These are phyloP conservation scores for Globisporangium solare DNA, from an alignment of 352 stramenopile genomes.

Conservation along the genomic window DNA sequence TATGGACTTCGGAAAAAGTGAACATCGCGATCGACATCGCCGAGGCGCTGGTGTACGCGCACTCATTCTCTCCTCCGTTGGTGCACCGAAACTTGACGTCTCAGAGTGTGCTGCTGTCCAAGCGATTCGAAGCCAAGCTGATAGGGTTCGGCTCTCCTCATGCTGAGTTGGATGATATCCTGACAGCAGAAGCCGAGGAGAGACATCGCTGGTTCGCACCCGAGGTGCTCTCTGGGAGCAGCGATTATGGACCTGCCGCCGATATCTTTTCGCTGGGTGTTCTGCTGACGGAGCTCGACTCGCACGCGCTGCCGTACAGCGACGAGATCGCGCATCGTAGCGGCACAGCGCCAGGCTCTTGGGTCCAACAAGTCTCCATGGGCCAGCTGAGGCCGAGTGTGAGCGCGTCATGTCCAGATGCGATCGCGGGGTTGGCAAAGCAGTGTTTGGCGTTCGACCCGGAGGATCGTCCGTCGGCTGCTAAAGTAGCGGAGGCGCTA, in stretches of 20 bases:
- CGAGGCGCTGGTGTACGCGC: conserved; percentile 11
- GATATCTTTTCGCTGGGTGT: conserved; percentile 54
- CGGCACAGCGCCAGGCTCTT: no score
- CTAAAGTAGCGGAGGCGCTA: no score
- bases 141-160: conserved; percentile 55
- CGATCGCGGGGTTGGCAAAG: not conserved
- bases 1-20: conserved; percentile 4
- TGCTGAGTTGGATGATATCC: conserved; percentile 32
- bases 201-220: conserved; percentile 41
- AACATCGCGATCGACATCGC: conserved; percentile 21
- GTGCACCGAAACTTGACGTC: conserved; percentile 19
- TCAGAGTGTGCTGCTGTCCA: conserved; percentile 19
- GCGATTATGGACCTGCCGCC: conserved; percentile 27
- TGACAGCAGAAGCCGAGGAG: conserved; percentile 45
- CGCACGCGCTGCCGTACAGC: conserved; percentile 40
- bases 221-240: conserved; percentile 33
- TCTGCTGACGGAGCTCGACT: conserved; percentile 50
- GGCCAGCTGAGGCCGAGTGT: not conserved
- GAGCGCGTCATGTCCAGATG: not conserved
- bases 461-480: not conserved
- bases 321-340: no score
- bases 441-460: not conserved
- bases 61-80: conserved; percentile 17
- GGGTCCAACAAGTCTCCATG: no score
- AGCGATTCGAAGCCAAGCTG: conserved; percentile 43